A percentile compares a stretch with the other conserved stretches of the same genome.
These are phyloP conservation scores for Bullera alba DNA, from an alignment of 768 basidiomycete genomes.

Conservation along the genomic window DNA sequence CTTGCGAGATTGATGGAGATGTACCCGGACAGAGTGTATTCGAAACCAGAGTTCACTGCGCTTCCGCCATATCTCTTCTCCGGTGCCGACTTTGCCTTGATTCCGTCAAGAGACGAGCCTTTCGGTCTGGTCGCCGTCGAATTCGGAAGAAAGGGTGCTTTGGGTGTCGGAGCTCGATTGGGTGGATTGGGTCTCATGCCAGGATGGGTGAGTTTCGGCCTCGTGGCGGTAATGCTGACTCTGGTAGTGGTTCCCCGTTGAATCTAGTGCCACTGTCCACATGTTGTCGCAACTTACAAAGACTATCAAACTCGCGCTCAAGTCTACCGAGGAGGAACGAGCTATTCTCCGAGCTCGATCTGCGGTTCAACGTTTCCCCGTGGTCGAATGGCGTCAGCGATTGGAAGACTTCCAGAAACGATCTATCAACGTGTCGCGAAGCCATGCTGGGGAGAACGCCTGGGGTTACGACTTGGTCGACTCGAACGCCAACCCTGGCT, in stretches of 20 bases:
- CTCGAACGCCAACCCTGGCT: constrained; percentile 5
- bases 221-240: constrained; percentile 5
- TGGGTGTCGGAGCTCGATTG: constrained; percentile 87
- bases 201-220: constrained; percentile 68
- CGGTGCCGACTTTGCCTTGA: constrained; percentile 90
- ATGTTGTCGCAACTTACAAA: constrained; percentile 91
- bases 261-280: constrained; percentile 83
- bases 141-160: constrained; percentile 91
- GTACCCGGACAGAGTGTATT: constrained; percentile 86
- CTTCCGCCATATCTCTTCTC: constrained; percentile 88
- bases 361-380: constrained; percentile 92
- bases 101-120: constrained; percentile 92
- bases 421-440: constrained; percentile 66
- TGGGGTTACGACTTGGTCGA: constrained; percentile 48
- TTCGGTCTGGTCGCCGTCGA: constrained; percentile 94
- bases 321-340: constrained; percentile 81
- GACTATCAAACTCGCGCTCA: constrained; percentile 88
- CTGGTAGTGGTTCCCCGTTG: constrained; percentile 88
- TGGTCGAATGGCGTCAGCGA: constrained; percentile 93
- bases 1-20: constrained; percentile 87
- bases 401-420: constrained; percentile 91
- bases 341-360: constrained; percentile 88
- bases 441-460: constrained; percentile 62
- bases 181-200: constrained; percentile 96
- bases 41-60: constrained; percentile 95